These are phyloP conservation scores for Rutstroemia sp. DNA, from an alignment of 2,329 filamentous ascomycete genomes.

Conservation along the genomic window DNA sequence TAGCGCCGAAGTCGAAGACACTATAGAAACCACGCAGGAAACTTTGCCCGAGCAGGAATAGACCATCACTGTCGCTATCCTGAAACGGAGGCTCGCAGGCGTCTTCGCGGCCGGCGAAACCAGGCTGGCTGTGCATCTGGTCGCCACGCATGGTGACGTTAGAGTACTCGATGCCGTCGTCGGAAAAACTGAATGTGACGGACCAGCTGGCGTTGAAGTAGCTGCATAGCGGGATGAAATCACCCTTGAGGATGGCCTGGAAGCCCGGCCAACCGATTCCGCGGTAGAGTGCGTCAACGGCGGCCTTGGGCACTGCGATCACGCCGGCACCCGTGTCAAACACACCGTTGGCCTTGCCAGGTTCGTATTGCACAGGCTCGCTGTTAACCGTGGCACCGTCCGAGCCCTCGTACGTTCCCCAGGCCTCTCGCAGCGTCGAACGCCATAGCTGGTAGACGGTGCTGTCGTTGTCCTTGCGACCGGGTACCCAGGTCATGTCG, in stretches of 20 bases:
- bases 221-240: background rate
- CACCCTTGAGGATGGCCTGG: background rate
- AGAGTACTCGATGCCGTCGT: background rate
- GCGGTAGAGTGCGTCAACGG: background rate
- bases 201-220: constrained; percentile 3
- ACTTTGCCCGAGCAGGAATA: background rate
- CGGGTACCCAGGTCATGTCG: background rate
- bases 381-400: background rate
- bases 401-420: background rate
- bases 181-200: background rate
- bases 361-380: background rate
- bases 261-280: constrained; percentile 1
- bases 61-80: background rate
- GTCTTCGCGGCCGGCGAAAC: background rate
- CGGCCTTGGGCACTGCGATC: background rate
- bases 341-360: background rate
- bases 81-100: background rate
- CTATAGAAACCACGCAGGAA: background rate
- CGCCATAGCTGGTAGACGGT: constrained; percentile 2
- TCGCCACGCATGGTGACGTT: background rate
- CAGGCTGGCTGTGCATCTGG: no score
- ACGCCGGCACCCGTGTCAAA: constrained; percentile 4
- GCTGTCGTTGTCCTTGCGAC: background rate
- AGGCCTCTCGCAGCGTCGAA: background rate
- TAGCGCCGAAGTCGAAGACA: background rate